A percentile compares a stretch with the other conserved stretches of the same genome.
Conservation (phyloP, 306 rosid genomes). For the Purshia tridentata region DNA sequence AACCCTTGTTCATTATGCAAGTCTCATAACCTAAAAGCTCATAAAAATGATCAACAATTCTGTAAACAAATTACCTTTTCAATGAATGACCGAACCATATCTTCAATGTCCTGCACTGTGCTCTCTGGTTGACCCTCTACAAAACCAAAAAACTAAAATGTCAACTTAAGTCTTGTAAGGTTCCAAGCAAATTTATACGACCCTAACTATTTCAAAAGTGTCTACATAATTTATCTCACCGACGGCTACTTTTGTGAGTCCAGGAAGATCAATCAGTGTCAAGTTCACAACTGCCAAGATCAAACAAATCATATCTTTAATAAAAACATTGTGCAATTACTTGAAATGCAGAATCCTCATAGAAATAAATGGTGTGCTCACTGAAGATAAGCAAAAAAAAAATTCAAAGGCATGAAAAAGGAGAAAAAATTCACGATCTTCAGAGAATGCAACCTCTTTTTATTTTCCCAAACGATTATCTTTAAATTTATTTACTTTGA, state of each 20-base stretch:
- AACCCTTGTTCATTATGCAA: neutral
- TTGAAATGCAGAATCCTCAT: neutral
- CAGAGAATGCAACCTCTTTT: neutral
- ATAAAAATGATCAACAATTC: neutral
- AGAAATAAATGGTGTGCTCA: neutral
- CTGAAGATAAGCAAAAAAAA: neutral
- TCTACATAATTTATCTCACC: conserved; percentile 28
- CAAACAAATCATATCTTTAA: neutral
- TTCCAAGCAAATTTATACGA: neutral
- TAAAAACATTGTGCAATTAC: neutral
- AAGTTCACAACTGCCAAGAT: conserved; percentile 42
- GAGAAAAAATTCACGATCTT: neutral
- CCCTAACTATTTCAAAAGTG: neutral
- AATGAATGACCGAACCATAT: conserved; percentile 44
- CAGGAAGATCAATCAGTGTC: conserved; percentile 50
- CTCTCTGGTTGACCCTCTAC: conserved; percentile 47
- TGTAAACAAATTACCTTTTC: conserved; percentile 35
- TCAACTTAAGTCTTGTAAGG: neutral
- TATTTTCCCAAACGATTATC: neutral
- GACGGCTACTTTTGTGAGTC: conserved; percentile 51
- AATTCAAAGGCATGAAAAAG: neutral
- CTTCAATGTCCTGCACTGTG: conserved; percentile 44
- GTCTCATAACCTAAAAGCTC: neutral
- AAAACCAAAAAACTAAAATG: conserved; percentile 8
- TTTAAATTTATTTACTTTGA: neutral